A percentile compares a stretch with the other conserved stretches of the same genome.
Conservation (phyloP, 805 yeast genomes). For the Starmerella geochares region DNA sequence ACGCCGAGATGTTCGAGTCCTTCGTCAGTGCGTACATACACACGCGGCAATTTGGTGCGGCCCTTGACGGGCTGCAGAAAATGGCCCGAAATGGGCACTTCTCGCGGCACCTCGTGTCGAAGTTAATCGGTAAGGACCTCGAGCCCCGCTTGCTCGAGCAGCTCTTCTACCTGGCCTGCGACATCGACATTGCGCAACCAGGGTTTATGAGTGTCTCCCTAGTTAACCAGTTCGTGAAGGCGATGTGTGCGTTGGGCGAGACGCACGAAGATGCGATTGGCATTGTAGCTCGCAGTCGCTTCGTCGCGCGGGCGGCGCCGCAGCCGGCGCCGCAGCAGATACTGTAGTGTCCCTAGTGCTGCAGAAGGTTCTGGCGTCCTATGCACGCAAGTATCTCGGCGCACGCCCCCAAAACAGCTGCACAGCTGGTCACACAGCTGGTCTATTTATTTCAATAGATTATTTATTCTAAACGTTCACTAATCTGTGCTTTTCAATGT, state of each 20-base stretch:
- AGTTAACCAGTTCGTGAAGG: not conserved
- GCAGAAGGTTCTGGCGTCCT: too few species aligned
- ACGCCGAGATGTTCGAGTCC: not conserved
- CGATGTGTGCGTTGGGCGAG: not conserved
- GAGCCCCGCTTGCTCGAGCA: not conserved
- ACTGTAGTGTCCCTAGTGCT: too few species aligned
- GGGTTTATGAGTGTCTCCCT: conserved; percentile 15
- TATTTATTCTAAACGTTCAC: not conserved
- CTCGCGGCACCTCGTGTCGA: conserved; percentile 5
- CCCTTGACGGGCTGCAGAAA: conserved; percentile 7
- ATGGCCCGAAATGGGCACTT: conserved; percentile 18
- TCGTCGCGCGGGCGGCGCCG: not conserved
- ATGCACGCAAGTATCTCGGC: too few species aligned
- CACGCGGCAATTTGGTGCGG: conserved; percentile 5
- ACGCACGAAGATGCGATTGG: not conserved
- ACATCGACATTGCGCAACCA: conserved; percentile 12
- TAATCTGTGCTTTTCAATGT: not conserved
- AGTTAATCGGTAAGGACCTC: not conserved
- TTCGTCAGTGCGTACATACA: conserved; percentile 10
- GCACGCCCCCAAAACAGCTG: too few species aligned
- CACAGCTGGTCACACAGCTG: too few species aligned
- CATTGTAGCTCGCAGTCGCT: not conserved
- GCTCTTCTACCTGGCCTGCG: conserved; percentile 18
- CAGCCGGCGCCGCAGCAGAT: not conserved
- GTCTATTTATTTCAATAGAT: not conserved